Evolutionary conservation across 1,284 basidiomycete species (phyloP), one percentile per base, ranked within the genome.

Genomic region (Ustilago nuda): DNA sequence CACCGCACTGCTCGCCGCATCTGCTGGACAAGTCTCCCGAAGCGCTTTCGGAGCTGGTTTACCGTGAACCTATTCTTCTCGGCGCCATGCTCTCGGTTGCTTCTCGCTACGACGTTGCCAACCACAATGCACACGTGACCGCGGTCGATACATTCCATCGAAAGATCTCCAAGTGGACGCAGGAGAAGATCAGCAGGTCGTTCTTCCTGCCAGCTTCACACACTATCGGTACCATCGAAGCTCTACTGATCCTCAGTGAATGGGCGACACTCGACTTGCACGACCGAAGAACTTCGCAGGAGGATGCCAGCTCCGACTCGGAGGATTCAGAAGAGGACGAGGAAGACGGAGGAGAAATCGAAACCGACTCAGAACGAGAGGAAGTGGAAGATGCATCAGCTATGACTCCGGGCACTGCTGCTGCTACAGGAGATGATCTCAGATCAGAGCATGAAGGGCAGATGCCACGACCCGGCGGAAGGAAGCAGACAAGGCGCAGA

Each of bases 31-130:
- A 68, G 53, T 77, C 75, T 19, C 68, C 66, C 33, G 75, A 75
- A 27, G 69, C 70, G 12, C 45, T 76, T n/a, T 77, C 78, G 0
- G 78, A 80, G 60, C 78, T 80, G 5, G 72, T 78, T 43, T 67
- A 56, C 41, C 63, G 72, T 19, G 78, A 80, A 41, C 72, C 72
- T 9, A 73, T 80, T 53, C 55, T 80, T 52, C 72, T 80, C 5
- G 78, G 75, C 17, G 72, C 75, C 19, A 80, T 80, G 69, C 69
- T 80, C n/a, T 77, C 78, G 0, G 69, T 80, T 1, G 75, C 78
- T 15, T 80, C 78, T 8, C 68, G 78, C 15, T 80, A 77, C 51
- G 73, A 72, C 35, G 74, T 76, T 13, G 57, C 67, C 51, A 72
- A 76, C n/a, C 66, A 72, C 60, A 72, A 72, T 33, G 74, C 62